Conservation (phyloP, 805 yeast genomes). For the Saccharomyces mikatae region DNA sequence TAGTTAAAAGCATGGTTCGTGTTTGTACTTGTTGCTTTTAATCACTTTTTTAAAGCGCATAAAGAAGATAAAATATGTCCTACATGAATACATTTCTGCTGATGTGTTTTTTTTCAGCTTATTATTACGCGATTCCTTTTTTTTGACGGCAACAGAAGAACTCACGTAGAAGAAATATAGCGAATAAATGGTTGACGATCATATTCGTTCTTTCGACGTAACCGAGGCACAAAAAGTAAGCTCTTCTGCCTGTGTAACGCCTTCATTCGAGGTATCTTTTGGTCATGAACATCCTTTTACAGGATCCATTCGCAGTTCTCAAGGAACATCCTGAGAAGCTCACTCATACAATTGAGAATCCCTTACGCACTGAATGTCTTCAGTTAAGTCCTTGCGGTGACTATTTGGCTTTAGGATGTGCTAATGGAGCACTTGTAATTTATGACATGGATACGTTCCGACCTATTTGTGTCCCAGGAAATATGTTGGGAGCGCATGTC, state of each 20-base stretch:
- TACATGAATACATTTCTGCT: not conserved
- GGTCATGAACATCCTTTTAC: slow-evolving; percentile 56
- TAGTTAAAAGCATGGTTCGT: slow-evolving; percentile 3
- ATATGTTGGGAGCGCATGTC: slow-evolving; percentile 55
- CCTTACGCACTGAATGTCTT: slow-evolving; percentile 59
- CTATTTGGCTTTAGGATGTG: slow-evolving; percentile 73
- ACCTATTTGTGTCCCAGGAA: slow-evolving; percentile 32
- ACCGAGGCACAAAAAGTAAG: not conserved
- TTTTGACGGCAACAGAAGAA: not conserved
- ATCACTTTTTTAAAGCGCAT: not conserved
- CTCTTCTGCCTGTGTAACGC: not conserved
- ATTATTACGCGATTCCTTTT: not conserved
- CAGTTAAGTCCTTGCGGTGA: slow-evolving; percentile 71
- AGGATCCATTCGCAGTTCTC: slow-evolving; percentile 86
- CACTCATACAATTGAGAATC: slow-evolving; percentile 53
- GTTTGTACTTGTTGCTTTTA: not conserved
- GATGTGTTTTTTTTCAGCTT: not conserved
- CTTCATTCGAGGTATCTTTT: not conserved
- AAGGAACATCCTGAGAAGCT: slow-evolving; percentile 86
- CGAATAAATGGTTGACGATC: not conserved
- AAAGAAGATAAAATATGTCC: not conserved
- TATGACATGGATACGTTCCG: slow-evolving; percentile 60
- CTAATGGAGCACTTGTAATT: slow-evolving; percentile 65
- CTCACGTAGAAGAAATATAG: not conserved
- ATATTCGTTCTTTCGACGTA: not conserved